Evolutionary conservation across 202 grass and related monocot species (phyloP), one percentile per base, ranked within the genome.

Genomic region (Elaeis oleifera): DNA sequence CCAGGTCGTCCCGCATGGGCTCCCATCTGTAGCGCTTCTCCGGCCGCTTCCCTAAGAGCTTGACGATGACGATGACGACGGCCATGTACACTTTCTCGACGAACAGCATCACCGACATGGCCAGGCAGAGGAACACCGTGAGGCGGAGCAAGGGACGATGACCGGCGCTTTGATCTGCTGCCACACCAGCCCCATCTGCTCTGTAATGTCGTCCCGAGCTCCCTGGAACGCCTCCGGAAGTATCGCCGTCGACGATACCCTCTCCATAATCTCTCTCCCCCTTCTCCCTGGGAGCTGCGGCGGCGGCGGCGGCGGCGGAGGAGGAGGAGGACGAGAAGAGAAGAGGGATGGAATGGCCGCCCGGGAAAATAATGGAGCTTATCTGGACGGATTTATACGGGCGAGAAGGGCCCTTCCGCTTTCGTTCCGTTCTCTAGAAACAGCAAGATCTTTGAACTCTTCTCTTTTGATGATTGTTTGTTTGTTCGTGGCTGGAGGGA

Each of bases 21-120:
- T 67, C 64, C 50, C 64, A 67, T 23, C 32, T 67, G 51, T 67
- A 67, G 16, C 24, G 64, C 64, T 29, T 53, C 50, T 67, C 64
- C 6, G 50, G 64, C 9, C 23, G 49, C 1, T 50, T 23, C 23
- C 64, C 17, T 15, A 23, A 28, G 24, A 53, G 23, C 50, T 67
- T 67, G 24, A 67, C 8, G 64, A 53, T 0, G 21, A 53, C 25
- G 64, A 67, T 13, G 24, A 67, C 64, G 17, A 18, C 3, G 64
- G 64, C 64, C 64, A 67, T 54, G 64, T 67, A 54, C 23, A 28
- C 64, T 25, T 67, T 67, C 64, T 67, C 64, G 1, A 54, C 50
- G 23, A 67, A 23, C 16, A 67, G 64, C 64, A 67, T 67, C 16
- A 53, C 23, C 16, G 64, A 67, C 64, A 67, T 54, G 22, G 18